Evolutionary conservation across 192 early-diverging fungal genomes (phyloP).

Genomic region (Umbelopsis sp.): DNA sequence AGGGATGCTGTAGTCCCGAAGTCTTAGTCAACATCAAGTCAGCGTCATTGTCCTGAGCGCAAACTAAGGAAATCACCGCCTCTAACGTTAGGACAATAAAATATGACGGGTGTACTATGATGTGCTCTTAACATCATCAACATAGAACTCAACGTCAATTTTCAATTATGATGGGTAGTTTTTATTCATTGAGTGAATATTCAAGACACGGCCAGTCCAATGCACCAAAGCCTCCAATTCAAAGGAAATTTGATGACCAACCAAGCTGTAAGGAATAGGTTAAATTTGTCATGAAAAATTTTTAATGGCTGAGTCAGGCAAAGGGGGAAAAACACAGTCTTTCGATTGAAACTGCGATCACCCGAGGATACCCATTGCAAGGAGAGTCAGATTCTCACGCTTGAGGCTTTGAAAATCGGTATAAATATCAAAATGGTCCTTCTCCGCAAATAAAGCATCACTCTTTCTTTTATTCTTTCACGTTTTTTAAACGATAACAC

Average conservation of each 20-base stretch:
- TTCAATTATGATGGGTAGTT: background rate
- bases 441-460: slow-evolving; percentile 2
- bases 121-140: background rate
- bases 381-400: slow-evolving; percentile 4
- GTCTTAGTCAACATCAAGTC: background rate
- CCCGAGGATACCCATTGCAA: background rate
- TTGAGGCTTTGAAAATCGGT: background rate
- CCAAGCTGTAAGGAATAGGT: background rate
- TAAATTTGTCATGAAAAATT: background rate
- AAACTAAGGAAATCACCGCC: slow-evolving; percentile 1
- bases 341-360: background rate
- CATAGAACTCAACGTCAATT: background rate
- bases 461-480: background rate
- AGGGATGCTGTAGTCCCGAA: background rate
- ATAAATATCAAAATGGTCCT: background rate
- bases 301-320: background rate
- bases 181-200: background rate
- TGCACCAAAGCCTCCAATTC: too few relatives aligned
- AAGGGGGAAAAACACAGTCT: background rate
- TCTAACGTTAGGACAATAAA: background rate
- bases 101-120: background rate
- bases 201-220: too few relatives aligned
- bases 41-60: slow-evolving; percentile 15
- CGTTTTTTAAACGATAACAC: background rate
- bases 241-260: too few relatives aligned